Evolutionary conservation across 2,329 filamentous ascomycete species (phyloP).

Genomic region (Cladophialophora yegresii): DNA sequence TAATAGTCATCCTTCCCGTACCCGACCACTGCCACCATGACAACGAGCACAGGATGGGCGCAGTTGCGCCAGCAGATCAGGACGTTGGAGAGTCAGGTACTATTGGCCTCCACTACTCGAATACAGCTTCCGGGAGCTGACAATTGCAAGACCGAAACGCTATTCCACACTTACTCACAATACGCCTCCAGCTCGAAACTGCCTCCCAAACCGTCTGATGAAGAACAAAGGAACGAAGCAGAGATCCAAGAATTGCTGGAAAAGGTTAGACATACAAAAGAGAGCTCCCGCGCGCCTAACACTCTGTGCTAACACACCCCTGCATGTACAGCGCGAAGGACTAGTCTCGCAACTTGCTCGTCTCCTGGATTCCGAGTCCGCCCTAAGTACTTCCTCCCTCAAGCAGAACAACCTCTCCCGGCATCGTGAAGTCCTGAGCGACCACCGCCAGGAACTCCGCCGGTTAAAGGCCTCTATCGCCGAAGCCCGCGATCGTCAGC

Average conservation of each 20-base stretch:
- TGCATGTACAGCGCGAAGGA: constrained; percentile 66
- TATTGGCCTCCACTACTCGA: not conserved
- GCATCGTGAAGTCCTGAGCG: constrained; percentile 83
- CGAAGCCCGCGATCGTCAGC: constrained; percentile 80
- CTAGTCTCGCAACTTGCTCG: constrained; percentile 80
- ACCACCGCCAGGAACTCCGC: constrained; percentile 79
- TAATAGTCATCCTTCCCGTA: not conserved
- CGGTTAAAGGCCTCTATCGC: constrained; percentile 73
- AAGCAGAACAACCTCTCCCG: constrained; percentile 95
- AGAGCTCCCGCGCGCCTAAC: constrained; percentile 1
- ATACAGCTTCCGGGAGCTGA: not conserved
- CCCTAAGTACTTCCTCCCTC: constrained; percentile 83
- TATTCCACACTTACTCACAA: constrained; percentile 76
- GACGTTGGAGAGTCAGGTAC: constrained; percentile 86
- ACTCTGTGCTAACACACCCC: not conserved
- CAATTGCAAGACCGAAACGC: constrained; percentile 69
- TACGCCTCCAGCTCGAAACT: constrained; percentile 79
- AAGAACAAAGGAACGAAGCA: constrained; percentile 75
- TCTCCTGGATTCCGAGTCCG: constrained; percentile 88
- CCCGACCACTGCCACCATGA: constrained; percentile 20
- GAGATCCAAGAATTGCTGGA: constrained; percentile 83
- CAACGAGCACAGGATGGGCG: constrained; percentile 75
- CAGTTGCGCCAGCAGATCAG: constrained; percentile 92
- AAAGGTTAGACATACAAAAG: constrained; percentile 58
- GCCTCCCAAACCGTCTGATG: constrained; percentile 78